A percentile compares a stretch with the other conserved stretches of the same genome.
phyloP scores from a whole-genome alignment of 75 land plant genomes.

The Sequoiadendron giganteum region DNA sequence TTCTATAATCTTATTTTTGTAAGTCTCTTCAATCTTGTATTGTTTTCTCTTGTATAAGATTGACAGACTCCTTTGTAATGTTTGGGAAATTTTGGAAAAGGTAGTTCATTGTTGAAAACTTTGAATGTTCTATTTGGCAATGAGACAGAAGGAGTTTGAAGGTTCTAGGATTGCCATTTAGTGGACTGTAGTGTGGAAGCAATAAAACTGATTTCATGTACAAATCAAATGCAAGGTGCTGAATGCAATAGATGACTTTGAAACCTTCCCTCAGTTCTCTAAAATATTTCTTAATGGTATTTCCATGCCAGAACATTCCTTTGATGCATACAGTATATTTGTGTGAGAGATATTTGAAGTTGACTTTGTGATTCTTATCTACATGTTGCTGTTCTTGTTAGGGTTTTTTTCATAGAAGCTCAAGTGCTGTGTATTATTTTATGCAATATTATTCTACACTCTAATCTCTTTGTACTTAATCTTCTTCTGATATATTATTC shows the following conservation, averaged over 20 bases:
- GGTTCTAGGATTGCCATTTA: background rate
- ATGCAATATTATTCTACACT: background rate
- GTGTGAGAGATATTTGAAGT: background rate
- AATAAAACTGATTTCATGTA: no score
- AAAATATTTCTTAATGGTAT: background rate
- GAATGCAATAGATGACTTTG: background rate
- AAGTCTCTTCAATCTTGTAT: background rate
- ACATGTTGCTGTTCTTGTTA: background rate
- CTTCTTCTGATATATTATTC: background rate
- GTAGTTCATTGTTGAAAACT: background rate
- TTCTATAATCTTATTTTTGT: background rate
- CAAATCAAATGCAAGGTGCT: background rate
- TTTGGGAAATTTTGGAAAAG: background rate
- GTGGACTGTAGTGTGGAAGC: background rate
- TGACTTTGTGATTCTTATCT: background rate
- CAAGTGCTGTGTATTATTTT: background rate
- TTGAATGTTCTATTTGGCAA: background rate
- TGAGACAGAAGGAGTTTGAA: background rate
- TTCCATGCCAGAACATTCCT: background rate
- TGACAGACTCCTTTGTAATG: background rate
- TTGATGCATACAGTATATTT: background rate
- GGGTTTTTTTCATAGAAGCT: background rate
- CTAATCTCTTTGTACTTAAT: background rate
- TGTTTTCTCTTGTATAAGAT: background rate
- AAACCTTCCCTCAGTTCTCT: background rate